A percentile compares a stretch with the other conserved stretches of the same genome.
These are phyloP conservation scores for Adansonia rubrostipa DNA, from an alignment of 441 rosid species.

Conservation along the genomic window DNA sequence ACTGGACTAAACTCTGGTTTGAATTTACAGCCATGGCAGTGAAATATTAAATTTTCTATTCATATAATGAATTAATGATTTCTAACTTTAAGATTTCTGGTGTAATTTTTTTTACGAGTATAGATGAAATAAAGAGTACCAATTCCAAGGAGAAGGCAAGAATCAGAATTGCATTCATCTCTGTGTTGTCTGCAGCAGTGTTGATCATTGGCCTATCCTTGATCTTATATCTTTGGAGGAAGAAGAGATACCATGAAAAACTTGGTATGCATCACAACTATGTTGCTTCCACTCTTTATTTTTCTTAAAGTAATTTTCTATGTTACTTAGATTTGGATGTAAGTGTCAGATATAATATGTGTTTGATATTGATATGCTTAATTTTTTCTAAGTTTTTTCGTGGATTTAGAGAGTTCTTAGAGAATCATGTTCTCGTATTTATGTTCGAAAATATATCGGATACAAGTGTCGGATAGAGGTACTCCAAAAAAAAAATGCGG, in stretches of 20 bases:
- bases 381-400: too few relatives aligned
- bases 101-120: neutral
- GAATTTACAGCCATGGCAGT: neutral
- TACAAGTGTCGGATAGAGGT: too few relatives aligned
- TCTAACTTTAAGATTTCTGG: neutral
- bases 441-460: too few relatives aligned
- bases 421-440: too few relatives aligned
- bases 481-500: too few relatives aligned
- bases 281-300: too few relatives aligned
- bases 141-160: slow-evolving; percentile 14
- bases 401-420: too few relatives aligned
- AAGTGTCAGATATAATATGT: too few relatives aligned
- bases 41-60: neutral
- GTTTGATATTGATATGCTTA: too few relatives aligned
- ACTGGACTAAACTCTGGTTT: neutral
- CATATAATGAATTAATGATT: neutral
- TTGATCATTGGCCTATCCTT: neutral
- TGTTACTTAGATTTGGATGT: too few relatives aligned
- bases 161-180: neutral
- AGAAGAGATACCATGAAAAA: neutral
- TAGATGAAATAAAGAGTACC: neutral
- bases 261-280: neutral
- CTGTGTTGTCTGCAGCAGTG: slow-evolving; percentile 14
- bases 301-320: too few relatives aligned
- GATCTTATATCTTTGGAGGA: slow-evolving; percentile 10